Base-by-base conservation (phyloP, 768 basidiomycete genomes). In the Termitomyces sp. region DNA sequence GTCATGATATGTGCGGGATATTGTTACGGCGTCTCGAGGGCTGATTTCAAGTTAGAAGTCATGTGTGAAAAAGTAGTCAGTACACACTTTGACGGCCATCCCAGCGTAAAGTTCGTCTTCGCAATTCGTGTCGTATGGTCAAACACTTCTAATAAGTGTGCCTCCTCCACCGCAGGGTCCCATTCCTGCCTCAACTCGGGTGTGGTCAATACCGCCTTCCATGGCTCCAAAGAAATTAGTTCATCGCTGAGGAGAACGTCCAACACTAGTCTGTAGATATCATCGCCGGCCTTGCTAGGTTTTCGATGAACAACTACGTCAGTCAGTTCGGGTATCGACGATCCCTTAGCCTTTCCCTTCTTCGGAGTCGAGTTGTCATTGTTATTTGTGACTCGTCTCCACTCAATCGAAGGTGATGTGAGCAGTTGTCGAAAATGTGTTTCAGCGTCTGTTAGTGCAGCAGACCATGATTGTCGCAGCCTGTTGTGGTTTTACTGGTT, bases 51-150 rank as follows among this genome's bases (percentile, higher is more conserved):
- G 59, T 66, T 38, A 66, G 53, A 59, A 36, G 28, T 46, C 49
- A 28, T 28, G 4, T 44, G 40, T 28, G 42, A 24, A 55, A 18
- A 24, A 16, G 40, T 63, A 22, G 63, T 6, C 46, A 38, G 24
- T 45, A 82, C 93, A 69, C 70, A 96, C 95, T 90, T 95, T 59
- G 94, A 95, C 59, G 96, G 96, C 96, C 96, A 99, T 1, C 96
- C 96, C 11, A 99, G 75, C 7, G 88, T 88, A 71, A 93, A 98
- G 64, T 94, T 92, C 0, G 94, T 97, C 77, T 92, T 94, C 22
- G 84, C 83, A 69, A 99, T 90, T 62, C 94, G 79, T 8, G 94
- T 96, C 63, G 84, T 83, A 44, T 86, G 85, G 74, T 97, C 96
- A 59, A 96, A 84, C 75, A 92, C 80, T 74, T 98, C 95, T 44